Evolutionary conservation across 768 basidiomycete genomes (phyloP), one percentile per base, ranked within the genome.

Genomic region (Podaxis pistillaris): DNA sequence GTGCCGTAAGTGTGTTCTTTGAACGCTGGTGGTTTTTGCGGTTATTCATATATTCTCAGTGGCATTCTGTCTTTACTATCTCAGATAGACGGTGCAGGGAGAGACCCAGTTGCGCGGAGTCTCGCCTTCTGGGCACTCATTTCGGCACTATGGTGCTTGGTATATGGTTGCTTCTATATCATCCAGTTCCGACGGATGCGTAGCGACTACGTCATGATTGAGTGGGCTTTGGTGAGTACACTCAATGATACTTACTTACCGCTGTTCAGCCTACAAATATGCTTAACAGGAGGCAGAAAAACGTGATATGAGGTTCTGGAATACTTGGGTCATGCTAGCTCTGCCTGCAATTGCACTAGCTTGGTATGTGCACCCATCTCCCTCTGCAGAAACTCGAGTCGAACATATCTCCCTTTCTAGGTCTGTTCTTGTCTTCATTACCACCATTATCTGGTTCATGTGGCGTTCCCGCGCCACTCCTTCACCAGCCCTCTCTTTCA

Each of bases 291-390:
- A 88, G 68, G 81, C 86, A 8, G 81, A 81, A 38, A 71, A 70
- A 37, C 66, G 71, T 0, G 59, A 61, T 12, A 8, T 7, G 0
- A 71, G 73, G 3, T 74, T 69, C 67, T 78, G 88, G 88, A 89
- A 89, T 63, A 82, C 86, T 4, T 87, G 86, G 86, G 82, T 89
- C 1, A 63, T 89, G 12, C 76, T 89, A 30, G 83, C 86, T 0
- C 79, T 86, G 75, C 87, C 87, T 0, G 82, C 79, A 0, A 66
- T 85, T 15, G 88, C 85, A 83, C 78, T 88, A 36, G 77, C 83
- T 2, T 88, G 86, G 86, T 84, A 60, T 30, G 67, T 58, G 24
- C 17, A n/a, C 15, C 7, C 28, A 19, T 13, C 4, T 13, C 24
- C 52, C 30, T n/a, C 6, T 12, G 2, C 11, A 2, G 47, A 12